Evolutionary conservation across 208 protist species (phyloP).

Genomic region (Leishmania mexicana): DNA sequence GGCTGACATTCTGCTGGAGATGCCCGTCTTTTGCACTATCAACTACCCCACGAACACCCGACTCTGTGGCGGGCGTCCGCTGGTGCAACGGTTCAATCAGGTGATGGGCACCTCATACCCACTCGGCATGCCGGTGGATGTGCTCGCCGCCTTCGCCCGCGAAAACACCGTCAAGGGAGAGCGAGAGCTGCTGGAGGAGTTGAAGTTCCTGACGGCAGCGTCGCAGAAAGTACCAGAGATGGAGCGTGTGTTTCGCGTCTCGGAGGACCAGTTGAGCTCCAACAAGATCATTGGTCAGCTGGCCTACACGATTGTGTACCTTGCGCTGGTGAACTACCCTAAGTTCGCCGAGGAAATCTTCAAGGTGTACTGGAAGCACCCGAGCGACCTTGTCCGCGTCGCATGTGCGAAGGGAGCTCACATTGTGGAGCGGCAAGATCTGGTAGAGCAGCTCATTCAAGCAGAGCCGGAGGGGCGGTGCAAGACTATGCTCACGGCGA

Average conservation of each 20-base stretch:
- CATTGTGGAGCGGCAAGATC: constrained; percentile 71
- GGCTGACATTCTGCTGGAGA: constrained; percentile 84
- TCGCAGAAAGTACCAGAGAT: constrained; percentile 67
- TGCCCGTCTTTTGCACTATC: constrained; percentile 88
- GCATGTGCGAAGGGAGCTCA: constrained; percentile 87
- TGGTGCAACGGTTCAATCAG: constrained; percentile 91
- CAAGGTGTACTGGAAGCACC: constrained; percentile 66
- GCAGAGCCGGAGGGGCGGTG: constrained; percentile 77
- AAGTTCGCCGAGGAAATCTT: constrained; percentile 86
- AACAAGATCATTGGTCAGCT: constrained; percentile 89
- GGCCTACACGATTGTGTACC: constrained; percentile 90
- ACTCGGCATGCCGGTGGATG: constrained; percentile 88
- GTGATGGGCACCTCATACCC: constrained; percentile 90
- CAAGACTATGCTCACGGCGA: constrained; percentile 68
- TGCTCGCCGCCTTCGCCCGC: constrained; percentile 76
- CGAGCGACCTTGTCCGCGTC: constrained; percentile 84
- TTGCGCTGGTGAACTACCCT: constrained; percentile 78
- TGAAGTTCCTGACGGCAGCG: constrained; percentile 78
- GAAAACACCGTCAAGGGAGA: constrained; percentile 69
- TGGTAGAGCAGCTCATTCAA: constrained; percentile 71
- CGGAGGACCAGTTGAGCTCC: constrained; percentile 78
- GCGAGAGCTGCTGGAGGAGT: constrained; percentile 80
- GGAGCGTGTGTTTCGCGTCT: constrained; percentile 84
- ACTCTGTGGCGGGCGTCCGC: constrained; percentile 79
- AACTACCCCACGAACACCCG: constrained; percentile 89